These are phyloP conservation scores for Serendipita sp. DNA, from an alignment of 1,284 basidiomycete genomes.

Conservation along the genomic window DNA sequence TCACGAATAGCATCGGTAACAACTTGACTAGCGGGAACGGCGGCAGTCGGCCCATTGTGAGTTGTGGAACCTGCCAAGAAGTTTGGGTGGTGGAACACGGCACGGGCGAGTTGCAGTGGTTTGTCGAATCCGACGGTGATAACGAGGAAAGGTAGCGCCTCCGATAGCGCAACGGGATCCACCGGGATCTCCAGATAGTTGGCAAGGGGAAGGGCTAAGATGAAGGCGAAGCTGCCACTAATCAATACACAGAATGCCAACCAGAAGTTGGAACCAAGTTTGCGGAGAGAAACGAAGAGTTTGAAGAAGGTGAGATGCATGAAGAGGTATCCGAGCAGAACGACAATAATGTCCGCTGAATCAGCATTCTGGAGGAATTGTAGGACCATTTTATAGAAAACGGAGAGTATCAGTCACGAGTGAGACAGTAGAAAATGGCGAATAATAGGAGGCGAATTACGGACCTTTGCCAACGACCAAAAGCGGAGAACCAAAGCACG, in stretches of 20 bases:
- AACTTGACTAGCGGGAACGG: slow-evolving; percentile 69
- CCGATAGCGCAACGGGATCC: slow-evolving; percentile 85
- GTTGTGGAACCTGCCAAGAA: slow-evolving; percentile 28
- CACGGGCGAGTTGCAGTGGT: slow-evolving; percentile 79
- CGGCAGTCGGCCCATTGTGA: slow-evolving; percentile 21
- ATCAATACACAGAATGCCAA: slow-evolving; percentile 74
- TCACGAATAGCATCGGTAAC: slow-evolving; percentile 71
- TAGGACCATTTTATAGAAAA: slow-evolving; percentile 10
- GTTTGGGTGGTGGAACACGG: slow-evolving; percentile 83
- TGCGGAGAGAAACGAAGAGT: slow-evolving; percentile 73
- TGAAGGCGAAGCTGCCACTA: slow-evolving; percentile 76
- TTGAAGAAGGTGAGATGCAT: slow-evolving; percentile 96
- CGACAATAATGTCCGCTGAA: slow-evolving; percentile 88
- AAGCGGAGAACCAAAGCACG: slow-evolving; percentile 71
- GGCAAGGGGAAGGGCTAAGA: slow-evolving; percentile 76
- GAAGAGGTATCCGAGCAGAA: slow-evolving; percentile 86
- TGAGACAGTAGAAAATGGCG: not conserved
- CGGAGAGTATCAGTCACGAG: slow-evolving; percentile 1
- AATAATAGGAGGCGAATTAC: slow-evolving; percentile 15
- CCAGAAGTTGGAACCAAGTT: slow-evolving; percentile 82
- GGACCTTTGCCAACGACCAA: slow-evolving; percentile 72
- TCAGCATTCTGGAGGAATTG: slow-evolving; percentile 59
- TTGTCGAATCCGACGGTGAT: slow-evolving; percentile 98
- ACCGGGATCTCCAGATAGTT: slow-evolving; percentile 75
- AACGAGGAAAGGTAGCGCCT: slow-evolving; percentile 93